Evolutionary conservation across 1,284 basidiomycete genomes (phyloP).

Genomic region (Cutaneotrichosporon sp.): DNA sequence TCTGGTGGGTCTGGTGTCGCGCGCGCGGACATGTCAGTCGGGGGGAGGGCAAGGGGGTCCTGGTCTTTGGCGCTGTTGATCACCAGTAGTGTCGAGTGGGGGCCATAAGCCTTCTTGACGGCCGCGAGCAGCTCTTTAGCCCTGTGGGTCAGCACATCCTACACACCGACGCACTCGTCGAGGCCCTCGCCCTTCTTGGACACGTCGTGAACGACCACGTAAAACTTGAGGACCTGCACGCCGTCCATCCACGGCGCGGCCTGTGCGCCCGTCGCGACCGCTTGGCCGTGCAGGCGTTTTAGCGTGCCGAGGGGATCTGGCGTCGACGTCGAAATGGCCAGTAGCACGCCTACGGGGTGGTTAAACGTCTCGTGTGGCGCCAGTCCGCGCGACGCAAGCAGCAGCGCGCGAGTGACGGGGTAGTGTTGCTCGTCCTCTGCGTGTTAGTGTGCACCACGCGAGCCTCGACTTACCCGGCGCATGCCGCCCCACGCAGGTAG

Average conservation of each 20-base stretch:
- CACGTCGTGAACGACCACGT: slow-evolving; percentile 48
- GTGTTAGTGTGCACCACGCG: background rate
- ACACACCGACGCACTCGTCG: slow-evolving; percentile 2
- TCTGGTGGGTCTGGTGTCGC: slow-evolving; percentile 14
- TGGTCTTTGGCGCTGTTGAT: slow-evolving; percentile 33
- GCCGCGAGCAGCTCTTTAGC: slow-evolving; percentile 37
- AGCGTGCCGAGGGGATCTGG: slow-evolving; percentile 41
- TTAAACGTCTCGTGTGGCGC: slow-evolving; percentile 48
- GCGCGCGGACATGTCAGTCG: slow-evolving; percentile 27
- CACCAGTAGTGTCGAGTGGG: slow-evolving; percentile 45
- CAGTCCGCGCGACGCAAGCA: slow-evolving; percentile 42
- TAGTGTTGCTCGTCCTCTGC: slow-evolving; percentile 45
- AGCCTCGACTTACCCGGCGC: slow-evolving; percentile 5
- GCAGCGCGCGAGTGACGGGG: slow-evolving; percentile 39
- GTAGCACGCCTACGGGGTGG: slow-evolving; percentile 44
- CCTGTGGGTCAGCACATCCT: slow-evolving; percentile 11
- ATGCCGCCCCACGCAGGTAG: slow-evolving; percentile 20
- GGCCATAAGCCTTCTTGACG: slow-evolving; percentile 46
- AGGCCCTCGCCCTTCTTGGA: slow-evolving; percentile 33
- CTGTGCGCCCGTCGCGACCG: slow-evolving; percentile 26
- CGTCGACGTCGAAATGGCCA: slow-evolving; percentile 43
- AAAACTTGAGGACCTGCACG: slow-evolving; percentile 40
- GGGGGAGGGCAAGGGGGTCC: slow-evolving; percentile 11
- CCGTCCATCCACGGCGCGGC: slow-evolving; percentile 44
- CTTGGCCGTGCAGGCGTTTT: slow-evolving; percentile 32